A percentile compares a stretch with the other conserved stretches of the same genome.
Conservation (phyloP, 2,329 filamentous ascomycete genomes). For the Calonectria multiphialidica region DNA sequence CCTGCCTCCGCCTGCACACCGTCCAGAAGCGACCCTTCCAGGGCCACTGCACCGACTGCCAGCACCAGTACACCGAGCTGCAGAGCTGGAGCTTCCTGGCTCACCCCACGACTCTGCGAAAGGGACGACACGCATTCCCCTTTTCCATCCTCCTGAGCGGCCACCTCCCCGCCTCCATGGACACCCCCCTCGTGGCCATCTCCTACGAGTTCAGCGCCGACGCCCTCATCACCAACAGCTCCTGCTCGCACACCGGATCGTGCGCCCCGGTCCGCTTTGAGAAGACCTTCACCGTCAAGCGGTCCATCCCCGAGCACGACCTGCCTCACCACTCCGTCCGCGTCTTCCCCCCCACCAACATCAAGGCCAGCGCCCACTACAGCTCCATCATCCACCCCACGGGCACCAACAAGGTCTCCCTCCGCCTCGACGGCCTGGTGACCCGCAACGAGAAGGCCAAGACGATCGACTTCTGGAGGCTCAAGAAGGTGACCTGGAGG, state of each 20-base stretch:
- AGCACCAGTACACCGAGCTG: conserved; percentile 77
- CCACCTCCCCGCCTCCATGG: conserved; percentile 85
- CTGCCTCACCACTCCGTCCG: conserved; percentile 90
- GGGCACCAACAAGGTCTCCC: conserved; percentile 81
- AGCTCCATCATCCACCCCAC: conserved; percentile 88
- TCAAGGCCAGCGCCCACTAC: conserved; percentile 87
- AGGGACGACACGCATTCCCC: conserved; percentile 80
- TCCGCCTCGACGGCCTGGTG: conserved; percentile 89
- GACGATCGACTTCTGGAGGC: conserved; percentile 84
- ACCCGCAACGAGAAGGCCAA: conserved; percentile 75
- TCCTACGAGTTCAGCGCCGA: conserved; percentile 83
- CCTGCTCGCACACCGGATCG: conserved; percentile 47
- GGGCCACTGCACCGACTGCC: conserved; percentile 82
- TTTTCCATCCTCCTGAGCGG: conserved; percentile 91
- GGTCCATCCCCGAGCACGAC: conserved; percentile 80
- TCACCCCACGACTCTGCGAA: conserved; percentile 62
- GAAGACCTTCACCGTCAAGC: conserved; percentile 79
- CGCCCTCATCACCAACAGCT: conserved; percentile 70
- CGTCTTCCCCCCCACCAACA: conserved; percentile 95
- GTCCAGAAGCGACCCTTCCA: conserved; percentile 86
- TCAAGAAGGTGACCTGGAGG: conserved; percentile 93
- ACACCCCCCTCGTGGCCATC: conserved; percentile 78
- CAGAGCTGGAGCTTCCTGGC: conserved; percentile 84
- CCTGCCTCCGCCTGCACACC: conserved; percentile 77
- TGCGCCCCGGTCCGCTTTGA: conserved; percentile 72